phyloP scores from a whole-genome alignment of 2,329 filamentous ascomycete genomes.

The Verticillium klebahnii region DNA sequence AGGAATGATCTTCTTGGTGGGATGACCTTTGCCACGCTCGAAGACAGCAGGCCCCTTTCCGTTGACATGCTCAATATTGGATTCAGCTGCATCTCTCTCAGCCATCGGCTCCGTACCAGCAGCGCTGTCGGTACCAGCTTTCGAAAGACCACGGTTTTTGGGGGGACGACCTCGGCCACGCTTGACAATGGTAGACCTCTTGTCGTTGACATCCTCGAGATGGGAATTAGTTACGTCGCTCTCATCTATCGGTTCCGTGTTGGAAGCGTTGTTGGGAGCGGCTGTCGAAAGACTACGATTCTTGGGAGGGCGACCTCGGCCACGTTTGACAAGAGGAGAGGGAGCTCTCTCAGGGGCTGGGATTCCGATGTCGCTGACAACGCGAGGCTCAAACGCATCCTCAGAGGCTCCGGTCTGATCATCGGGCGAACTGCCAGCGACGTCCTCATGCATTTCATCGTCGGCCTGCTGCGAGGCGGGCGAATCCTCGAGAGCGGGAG shows the following conservation, averaged over 20 bases:
- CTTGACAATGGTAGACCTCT: neutral
- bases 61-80: neutral
- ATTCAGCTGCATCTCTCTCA: neutral
- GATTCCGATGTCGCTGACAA: neutral
- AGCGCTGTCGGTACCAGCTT: too few relatives aligned
- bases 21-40: neutral
- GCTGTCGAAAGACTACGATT: neutral
- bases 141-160: neutral
- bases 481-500: neutral
- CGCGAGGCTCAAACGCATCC: neutral
- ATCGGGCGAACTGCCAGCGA: neutral
- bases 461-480: neutral
- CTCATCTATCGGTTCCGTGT: neutral
- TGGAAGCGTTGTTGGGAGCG: neutral
- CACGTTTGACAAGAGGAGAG: neutral
- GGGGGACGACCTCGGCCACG: neutral
- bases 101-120: too few relatives aligned
- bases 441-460: neutral
- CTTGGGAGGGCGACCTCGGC: neutral
- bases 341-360: neutral
- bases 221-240: neutral
- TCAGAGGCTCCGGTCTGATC: neutral
- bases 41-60: neutral
- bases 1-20: neutral
- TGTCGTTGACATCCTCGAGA: neutral